Evolutionary conservation across 2,329 filamentous ascomycete genomes (phyloP).

Genomic region (Didymella pomorum): DNA sequence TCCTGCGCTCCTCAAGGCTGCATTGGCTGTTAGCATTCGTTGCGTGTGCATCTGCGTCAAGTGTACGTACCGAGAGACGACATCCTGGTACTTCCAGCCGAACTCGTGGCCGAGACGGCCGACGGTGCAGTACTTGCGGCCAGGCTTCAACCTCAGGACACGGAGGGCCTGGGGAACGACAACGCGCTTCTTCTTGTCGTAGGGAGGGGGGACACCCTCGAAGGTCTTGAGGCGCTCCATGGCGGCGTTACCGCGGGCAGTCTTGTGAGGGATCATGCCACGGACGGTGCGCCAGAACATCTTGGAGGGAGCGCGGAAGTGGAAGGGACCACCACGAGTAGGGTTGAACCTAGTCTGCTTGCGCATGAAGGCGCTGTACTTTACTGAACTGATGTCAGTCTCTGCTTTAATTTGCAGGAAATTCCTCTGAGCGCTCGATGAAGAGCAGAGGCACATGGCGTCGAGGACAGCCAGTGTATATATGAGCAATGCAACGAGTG

Average conservation of each 20-base stretch:
- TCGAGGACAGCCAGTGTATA: constrained; percentile 16
- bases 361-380: constrained; percentile 99
- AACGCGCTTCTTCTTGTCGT: constrained; percentile 99
- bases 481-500: constrained; percentile 15
- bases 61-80: constrained; percentile 87
- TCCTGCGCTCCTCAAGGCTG: constrained; percentile 98
- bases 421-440: constrained; percentile 21
- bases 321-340: constrained; percentile 99
- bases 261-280: constrained; percentile 99
- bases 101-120: constrained; percentile 98
- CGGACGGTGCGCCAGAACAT: constrained; percentile 99
- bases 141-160: constrained; percentile 95
- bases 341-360: constrained; percentile 99
- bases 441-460: constrained; percentile 22
- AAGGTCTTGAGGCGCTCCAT: constrained; percentile 99
- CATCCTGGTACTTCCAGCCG: constrained; percentile 99
- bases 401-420: constrained; percentile 38
- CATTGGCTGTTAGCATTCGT: constrained; percentile 33
- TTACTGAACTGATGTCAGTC: constrained; percentile 71
- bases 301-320: constrained; percentile 98
- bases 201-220: constrained; percentile 98
- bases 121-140: constrained; percentile 99
- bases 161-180: constrained; percentile 98
- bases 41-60: not conserved
- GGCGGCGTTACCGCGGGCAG: constrained; percentile 92